Evolutionary conservation across 2,329 filamentous ascomycete species (phyloP), one percentile per base, ranked within the genome.

Genomic region (Phaeoacremonium minimum): DNA sequence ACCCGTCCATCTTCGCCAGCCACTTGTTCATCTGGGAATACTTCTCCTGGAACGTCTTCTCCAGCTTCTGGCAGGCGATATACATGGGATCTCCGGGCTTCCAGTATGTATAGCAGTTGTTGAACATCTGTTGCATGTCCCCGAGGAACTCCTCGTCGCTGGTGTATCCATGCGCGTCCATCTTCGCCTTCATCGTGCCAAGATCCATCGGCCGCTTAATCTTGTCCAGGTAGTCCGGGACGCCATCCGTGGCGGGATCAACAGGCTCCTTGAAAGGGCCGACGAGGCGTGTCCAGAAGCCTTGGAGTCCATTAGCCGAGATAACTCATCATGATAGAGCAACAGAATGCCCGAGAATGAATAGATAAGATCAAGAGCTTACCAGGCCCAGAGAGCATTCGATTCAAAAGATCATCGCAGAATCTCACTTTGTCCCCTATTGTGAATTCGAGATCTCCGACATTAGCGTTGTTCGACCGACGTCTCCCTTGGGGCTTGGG

Each of bases 101-200:
- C 73, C 77, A 81, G 56, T 82, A 83, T n/a, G 67, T 71, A 53
- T 75, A 80, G 54, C 76, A 81, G 53, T 82, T 83, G 17, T 67
- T 57, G 40, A 81, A 81, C 22, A 83, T 82, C 49, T 77, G 74
- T 6, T 73, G 69, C 49, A 82, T 68, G 53, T 83, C 78, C 4
- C 55, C 56, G 26, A 69, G 53, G 45, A 82, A 82, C 35, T 78
- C 72, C 4, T 69, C 63, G 7, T 75, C 67, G 33, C 57, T 63
- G 4, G 39, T 49, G 51, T 83, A 83, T 46, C 71, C 67, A 15
- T 55, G 56, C 12, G 56, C 51, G 37, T 80, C 72, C 70, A 82
- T 76, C 56, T 80, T 81, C 32, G 44, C 55, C 55, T 80, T 79
- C 58, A 82, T 73, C 2, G 74, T 80, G 30, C 57, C 63, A 4